Evolutionary conservation across 805 yeast genomes (phyloP).

Genomic region (Yamadazyma paraphyllophila): DNA sequence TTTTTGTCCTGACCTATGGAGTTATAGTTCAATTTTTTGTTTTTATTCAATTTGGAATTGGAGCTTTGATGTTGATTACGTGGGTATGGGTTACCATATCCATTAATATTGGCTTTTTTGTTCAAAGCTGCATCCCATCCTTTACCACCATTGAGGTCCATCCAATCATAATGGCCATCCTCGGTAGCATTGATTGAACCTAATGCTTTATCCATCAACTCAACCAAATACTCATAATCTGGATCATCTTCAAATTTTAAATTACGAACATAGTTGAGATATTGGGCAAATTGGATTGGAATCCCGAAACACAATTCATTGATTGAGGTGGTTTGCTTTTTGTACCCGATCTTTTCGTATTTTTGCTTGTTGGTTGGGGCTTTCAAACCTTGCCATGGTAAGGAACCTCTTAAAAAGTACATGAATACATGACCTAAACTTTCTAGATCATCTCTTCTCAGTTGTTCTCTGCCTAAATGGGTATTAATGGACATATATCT

Average conservation of each 20-base stretch:
- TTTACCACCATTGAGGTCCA: constrained; percentile 71
- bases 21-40: constrained; percentile 18
- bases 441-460: constrained; percentile 80
- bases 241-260: constrained; percentile 79
- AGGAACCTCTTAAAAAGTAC: constrained; percentile 72
- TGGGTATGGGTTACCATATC: constrained; percentile 72
- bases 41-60: constrained; percentile 15
- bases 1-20: constrained; percentile 16
- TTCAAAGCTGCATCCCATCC: constrained; percentile 80
- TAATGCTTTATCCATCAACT: constrained; percentile 73
- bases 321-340: constrained; percentile 68
- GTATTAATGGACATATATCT: constrained; percentile 86
- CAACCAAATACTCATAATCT: constrained; percentile 73
- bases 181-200: constrained; percentile 44
- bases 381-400: constrained; percentile 90
- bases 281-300: constrained; percentile 73
- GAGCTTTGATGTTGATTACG: constrained; percentile 19
- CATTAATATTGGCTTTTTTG: constrained; percentile 77
- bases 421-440: constrained; percentile 80
- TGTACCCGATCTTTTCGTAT: constrained; percentile 81
- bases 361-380: constrained; percentile 83
- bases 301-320: constrained; percentile 60
- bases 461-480: constrained; percentile 82
- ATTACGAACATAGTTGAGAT: constrained; percentile 64
- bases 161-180: constrained; percentile 78